Evolutionary conservation across 2,329 filamentous ascomycete species (phyloP).

Genomic region (Alternaria sp.): DNA sequence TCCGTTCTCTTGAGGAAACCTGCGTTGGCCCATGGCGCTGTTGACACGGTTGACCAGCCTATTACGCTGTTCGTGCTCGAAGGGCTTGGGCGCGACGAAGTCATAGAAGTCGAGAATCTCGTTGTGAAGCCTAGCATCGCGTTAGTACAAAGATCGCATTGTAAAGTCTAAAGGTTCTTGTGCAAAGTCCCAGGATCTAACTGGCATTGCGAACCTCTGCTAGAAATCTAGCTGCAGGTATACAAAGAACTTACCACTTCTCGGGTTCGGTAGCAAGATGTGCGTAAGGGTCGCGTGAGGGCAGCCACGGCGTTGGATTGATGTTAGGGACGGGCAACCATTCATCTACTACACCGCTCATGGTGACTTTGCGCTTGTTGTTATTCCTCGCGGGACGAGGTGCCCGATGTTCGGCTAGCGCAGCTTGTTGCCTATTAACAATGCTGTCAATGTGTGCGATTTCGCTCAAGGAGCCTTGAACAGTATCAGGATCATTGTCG

Average conservation of each 20-base stretch:
- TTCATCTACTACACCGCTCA: conserved; percentile 52
- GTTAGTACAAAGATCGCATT: conserved; percentile 1
- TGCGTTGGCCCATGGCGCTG: conserved; percentile 58
- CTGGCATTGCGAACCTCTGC: background rate
- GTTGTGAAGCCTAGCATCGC: conserved; percentile 73
- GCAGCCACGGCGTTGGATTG: conserved; percentile 60
- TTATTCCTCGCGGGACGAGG: conserved; percentile 16
- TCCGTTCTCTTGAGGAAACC: conserved; percentile 52
- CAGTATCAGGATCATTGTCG: conserved; percentile 9
- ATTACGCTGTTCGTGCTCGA: conserved; percentile 77
- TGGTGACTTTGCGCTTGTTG: conserved; percentile 73
- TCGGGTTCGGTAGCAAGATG: conserved; percentile 61
- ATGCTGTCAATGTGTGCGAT: conserved; percentile 17
- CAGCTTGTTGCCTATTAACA: conserved; percentile 16
- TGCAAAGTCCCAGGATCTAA: background rate
- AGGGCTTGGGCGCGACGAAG: conserved; percentile 78
- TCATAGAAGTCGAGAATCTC: conserved; percentile 91
- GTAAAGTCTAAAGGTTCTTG: background rate
- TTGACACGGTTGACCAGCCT: conserved; percentile 76
- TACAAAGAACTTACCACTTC: conserved; percentile 46
- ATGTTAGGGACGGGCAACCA: conserved; percentile 52
- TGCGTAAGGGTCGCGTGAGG: conserved; percentile 59
- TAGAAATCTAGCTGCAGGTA: background rate
- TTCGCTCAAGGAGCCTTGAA: conserved; percentile 39
- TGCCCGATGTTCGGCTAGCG: conserved; percentile 20